Evolutionary conservation across 1,139 yeast genomes (phyloP), one percentile per base, ranked within the genome.

Genomic region (Lodderomyces pseudojiufengensis): DNA sequence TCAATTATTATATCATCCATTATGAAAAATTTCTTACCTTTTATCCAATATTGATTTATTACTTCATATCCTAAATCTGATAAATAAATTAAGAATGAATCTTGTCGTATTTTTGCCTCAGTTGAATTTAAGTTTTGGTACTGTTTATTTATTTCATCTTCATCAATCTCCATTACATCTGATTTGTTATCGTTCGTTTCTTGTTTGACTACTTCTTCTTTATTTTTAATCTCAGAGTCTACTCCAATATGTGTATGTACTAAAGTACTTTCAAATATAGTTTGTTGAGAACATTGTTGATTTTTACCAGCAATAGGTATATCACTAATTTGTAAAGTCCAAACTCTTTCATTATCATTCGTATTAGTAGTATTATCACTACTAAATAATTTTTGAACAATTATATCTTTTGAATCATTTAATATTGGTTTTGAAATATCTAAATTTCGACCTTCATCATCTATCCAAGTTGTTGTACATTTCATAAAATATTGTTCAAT

Each of bases 271-370:
- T 83, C 87, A 44, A 80, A 71, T 10, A 85, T 71, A 11, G 86
- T 76, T 53, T 87, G 96, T 8, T 71, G 73, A 28, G 63, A 59
- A 73, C 80, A 32, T 65, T 73, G 44, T 72, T 81, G 61, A 73
- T 73, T 52, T 76, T 76, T 84, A 7, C 96, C 96, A 3, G 95
- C 95, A 24, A 84, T 81, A 1, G 97, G 97, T 11, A 87, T 82
- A 59, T 88, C 97, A 7, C 80, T 67, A 15, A 84, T 70, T 46
- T 79, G 84, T 21, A 87, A 50, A 1, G 81, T 71, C 95, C 95
- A 84, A 26, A 48, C 54, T 40, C 54, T 48, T 59, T 67, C 42
- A 49, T 55, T 46, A 27, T 53, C 51, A 21, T 16, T 16, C 10
- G 8, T 24, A 14, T 15, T 14, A 9, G 11, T n/a, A 10, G 7